A percentile compares a stretch with the other conserved stretches of the same genome.
phyloP scores from a whole-genome alignment of 1,139 yeast genomes.

The Kurtzmaniella quercitrusa region DNA sequence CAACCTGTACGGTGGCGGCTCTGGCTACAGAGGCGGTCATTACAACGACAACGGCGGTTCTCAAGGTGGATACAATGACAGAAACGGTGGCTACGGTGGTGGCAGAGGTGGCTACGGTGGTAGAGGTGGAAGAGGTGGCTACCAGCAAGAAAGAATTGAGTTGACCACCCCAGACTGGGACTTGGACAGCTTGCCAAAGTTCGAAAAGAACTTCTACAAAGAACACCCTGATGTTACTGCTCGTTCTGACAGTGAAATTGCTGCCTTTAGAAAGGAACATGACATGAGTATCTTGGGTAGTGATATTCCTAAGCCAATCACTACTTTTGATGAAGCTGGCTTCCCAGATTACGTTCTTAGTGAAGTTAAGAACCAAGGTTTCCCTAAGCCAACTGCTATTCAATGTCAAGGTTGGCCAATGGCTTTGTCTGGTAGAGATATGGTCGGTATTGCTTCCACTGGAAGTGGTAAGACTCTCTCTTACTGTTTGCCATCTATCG shows the following conservation, averaged over 20 bases:
- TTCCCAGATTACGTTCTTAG: slow-evolving; percentile 89
- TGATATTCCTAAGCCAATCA: slow-evolving; percentile 92
- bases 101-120: slow-evolving; percentile 28
- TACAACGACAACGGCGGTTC: slow-evolving; percentile 24
- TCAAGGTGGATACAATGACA: slow-evolving; percentile 22
- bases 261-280: slow-evolving; percentile 70
- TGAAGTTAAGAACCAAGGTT: slow-evolving; percentile 90
- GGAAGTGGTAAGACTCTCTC: slow-evolving; percentile 98
- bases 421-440: slow-evolving; percentile 98
- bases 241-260: slow-evolving; percentile 71
- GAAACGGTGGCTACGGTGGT: slow-evolving; percentile 24
- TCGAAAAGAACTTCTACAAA: slow-evolving; percentile 90
- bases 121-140: slow-evolving; percentile 25
- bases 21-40: slow-evolving; percentile 13
- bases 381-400: slow-evolving; percentile 90
- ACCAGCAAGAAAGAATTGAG: slow-evolving; percentile 47
- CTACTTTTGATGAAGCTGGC: slow-evolving; percentile 91
- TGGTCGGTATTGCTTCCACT: slow-evolving; percentile 98
- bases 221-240: slow-evolving; percentile 77
- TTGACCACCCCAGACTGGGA: slow-evolving; percentile 77
- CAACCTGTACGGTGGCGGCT: slow-evolving; percentile 12
- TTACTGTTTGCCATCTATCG: slow-evolving; percentile 93
- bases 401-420: slow-evolving; percentile 99
- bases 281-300: slow-evolving; percentile 84
- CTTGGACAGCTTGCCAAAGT: slow-evolving; percentile 70